These are phyloP conservation scores for Pseudomicrostroma phylloplanum DNA, from an alignment of 1,284 basidiomycete genomes.

Conservation along the genomic window DNA sequence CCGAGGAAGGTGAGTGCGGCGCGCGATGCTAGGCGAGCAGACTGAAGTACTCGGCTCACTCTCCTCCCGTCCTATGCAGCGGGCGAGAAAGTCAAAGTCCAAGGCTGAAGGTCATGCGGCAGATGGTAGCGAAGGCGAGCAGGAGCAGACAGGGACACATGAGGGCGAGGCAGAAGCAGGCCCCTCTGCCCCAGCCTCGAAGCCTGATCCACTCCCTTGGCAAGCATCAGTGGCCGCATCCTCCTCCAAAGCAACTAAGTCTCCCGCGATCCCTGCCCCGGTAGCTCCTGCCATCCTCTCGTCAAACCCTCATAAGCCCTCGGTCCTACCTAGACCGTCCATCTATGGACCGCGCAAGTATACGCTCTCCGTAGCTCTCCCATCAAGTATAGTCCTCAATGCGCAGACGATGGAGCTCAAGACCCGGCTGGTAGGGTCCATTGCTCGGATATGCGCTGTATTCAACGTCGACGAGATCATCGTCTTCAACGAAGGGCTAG, in stretches of 20 bases:
- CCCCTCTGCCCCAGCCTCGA: background rate
- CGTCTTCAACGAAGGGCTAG: conserved; percentile 34
- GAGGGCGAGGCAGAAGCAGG: background rate
- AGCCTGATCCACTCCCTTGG: background rate
- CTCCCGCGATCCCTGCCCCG: background rate
- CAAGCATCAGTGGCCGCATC: background rate
- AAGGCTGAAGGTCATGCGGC: background rate
- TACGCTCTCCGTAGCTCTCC: conserved; percentile 45
- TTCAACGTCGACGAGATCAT: conserved; percentile 50
- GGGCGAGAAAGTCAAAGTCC: conserved; percentile 2
- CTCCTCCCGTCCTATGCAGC: background rate
- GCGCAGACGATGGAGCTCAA: conserved; percentile 49
- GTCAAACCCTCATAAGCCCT: conserved; percentile 32
- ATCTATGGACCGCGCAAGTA: conserved; percentile 19
- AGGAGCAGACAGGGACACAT: background rate
- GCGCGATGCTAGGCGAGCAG: background rate
- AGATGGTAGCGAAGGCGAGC: background rate
- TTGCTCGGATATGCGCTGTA: conserved; percentile 48
- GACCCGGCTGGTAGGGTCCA: conserved; percentile 41
- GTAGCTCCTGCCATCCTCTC: conserved; percentile 4
- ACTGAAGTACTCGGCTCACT: background rate
- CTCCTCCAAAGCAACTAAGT: background rate
- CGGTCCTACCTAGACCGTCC: conserved; percentile 20
- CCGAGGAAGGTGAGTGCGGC: conserved; percentile 5
- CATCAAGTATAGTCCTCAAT: conserved; percentile 46